Evolutionary conservation across 2,329 filamentous ascomycete species (phyloP).

Genomic region (Scleromitrula shiraiana): DNA sequence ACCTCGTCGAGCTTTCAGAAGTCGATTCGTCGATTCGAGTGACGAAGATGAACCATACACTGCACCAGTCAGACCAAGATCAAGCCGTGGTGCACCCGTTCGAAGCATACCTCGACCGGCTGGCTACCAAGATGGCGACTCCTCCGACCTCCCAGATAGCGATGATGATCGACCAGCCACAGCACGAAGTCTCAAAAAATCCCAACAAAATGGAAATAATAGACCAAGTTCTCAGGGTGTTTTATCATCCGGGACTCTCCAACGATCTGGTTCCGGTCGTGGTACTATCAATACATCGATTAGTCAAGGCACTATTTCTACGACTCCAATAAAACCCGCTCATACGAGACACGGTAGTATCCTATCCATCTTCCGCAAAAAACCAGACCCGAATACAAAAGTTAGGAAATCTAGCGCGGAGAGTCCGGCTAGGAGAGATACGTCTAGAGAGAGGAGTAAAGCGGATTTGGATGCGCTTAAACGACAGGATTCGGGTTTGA

Average conservation of each 20-base stretch:
- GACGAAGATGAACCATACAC: constrained; percentile 40
- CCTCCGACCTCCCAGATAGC: constrained; percentile 53
- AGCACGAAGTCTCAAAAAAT: constrained; percentile 10
- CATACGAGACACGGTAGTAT: no score
- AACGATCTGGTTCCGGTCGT: constrained; percentile 31
- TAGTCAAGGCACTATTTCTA: constrained; percentile 1
- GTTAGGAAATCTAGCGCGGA: constrained; percentile 48
- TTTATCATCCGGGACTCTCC: constrained; percentile 28
- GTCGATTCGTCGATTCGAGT: constrained; percentile 55
- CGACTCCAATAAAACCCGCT: constrained; percentile 21
- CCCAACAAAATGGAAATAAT: constrained; percentile 11
- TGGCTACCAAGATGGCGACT: constrained; percentile 48
- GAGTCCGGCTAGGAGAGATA: constrained; percentile 54
- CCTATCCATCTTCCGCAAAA: no score
- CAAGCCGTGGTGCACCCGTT: constrained; percentile 20
- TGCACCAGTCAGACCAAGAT: constrained; percentile 5
- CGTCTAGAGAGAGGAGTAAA: constrained; percentile 50
- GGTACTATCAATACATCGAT: constrained; percentile 23
- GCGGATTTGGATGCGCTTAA: constrained; percentile 36
- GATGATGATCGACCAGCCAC: constrained; percentile 39
- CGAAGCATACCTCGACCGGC: constrained; percentile 43
- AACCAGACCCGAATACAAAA: constrained; percentile 41
- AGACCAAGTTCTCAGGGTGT: constrained; percentile 11
- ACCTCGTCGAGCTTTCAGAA: constrained; percentile 30
- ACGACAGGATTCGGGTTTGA: constrained; percentile 24